Evolutionary conservation across 2,329 filamentous ascomycete species (phyloP).

Genomic region (Erysiphe pulchra): DNA sequence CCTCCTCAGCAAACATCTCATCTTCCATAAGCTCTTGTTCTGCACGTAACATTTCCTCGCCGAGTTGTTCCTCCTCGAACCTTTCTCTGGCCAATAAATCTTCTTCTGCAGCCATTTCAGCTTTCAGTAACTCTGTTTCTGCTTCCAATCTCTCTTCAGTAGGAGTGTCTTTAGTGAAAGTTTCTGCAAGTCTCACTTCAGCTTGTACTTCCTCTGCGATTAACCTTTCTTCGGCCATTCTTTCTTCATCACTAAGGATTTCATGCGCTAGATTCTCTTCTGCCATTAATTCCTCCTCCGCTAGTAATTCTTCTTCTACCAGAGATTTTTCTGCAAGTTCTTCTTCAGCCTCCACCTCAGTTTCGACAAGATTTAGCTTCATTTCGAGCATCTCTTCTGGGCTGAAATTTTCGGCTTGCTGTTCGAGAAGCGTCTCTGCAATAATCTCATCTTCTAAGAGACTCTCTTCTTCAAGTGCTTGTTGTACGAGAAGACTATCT

Average conservation of each 20-base stretch:
- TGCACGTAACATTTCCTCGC: not conserved
- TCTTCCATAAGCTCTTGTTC: not conserved
- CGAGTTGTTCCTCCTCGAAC: not conserved
- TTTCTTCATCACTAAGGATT: not conserved
- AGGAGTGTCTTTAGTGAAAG: not conserved
- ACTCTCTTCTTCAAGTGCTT: not conserved
- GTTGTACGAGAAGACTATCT: not conserved
- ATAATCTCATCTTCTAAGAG: not conserved
- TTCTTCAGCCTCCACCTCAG: not conserved
- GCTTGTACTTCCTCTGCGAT: not conserved
- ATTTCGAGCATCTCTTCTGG: not conserved
- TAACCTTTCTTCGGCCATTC: not conserved
- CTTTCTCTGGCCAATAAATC: not conserved
- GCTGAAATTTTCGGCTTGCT: too few relatives aligned
- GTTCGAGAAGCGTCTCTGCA: too few relatives aligned
- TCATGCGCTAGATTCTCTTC: not conserved
- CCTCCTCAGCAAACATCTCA: not conserved
- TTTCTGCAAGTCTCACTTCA: not conserved
- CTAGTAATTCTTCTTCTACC: not conserved
- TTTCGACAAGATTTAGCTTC: not conserved
- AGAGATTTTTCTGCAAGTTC: not conserved
- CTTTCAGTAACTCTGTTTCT: not conserved
- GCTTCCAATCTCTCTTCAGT: not conserved
- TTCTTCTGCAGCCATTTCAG: not conserved
- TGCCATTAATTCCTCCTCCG: not conserved